Base-by-base conservation (phyloP, 768 basidiomycete species). In the Leccinum boreale region DNA sequence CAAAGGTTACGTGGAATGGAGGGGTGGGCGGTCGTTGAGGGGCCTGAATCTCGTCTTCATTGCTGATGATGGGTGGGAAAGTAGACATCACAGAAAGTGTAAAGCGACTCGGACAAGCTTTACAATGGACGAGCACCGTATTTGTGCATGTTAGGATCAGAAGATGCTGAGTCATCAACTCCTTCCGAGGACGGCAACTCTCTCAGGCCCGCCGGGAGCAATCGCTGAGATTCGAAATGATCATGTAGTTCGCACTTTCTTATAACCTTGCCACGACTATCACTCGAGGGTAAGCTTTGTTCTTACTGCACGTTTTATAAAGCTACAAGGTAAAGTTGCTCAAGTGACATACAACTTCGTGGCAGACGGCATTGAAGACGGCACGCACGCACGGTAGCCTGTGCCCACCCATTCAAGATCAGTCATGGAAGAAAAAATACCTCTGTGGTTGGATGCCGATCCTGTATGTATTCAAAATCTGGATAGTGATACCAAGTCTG, bases 391-490 rank as follows among this genome's bases (percentile, higher is more conserved):
- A 29, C 29, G 9, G 10, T 2, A 29, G 10, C 29, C 29, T 29
- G 28, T 28, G n/a, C 12, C 17, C 15, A n/a, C 15, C 28, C 17
- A 36, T 12, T 54, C 26, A 24, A 26, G 19, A 8, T 9, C 19
- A 29, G 5, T n/a, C 17, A 62, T 64, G 56, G 61, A 62, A 61
- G 65, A 67, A 26, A 48, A 26, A 2, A 49, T 55, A 5, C 60
- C 65, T 28, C 53, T 87, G 24, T 89, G 86, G 86, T 66, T 88
- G 44, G 87, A 89, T 65, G 80, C 77, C 17, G 87, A 89, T 65
- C 87, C 87, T 12, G 86, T 86, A 67, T 35, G 82, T 45, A 31
- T 42, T 36, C 33, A 44, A 21, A 24, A n/a, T 31, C 28, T 7
- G 12, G 47, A 28, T 17, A 31, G 26, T 17, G 26, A 12, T 29